A percentile compares a stretch with the other conserved stretches of the same genome.
Conservation (phyloP, 1,284 basidiomycete genomes). For the Rhizopogon hawkerae region DNA sequence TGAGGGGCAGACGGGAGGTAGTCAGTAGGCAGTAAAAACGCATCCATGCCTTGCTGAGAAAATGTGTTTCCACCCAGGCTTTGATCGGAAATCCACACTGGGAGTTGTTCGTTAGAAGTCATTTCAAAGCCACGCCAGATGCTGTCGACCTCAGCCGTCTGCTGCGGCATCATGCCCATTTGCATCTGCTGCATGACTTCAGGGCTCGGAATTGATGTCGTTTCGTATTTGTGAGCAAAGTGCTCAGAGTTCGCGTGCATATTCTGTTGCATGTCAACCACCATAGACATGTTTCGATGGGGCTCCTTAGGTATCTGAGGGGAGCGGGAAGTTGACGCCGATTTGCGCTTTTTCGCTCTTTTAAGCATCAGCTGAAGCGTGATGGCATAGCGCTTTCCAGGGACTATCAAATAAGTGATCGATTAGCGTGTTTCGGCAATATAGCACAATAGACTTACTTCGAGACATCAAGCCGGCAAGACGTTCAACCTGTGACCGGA, state of each 20-base stretch:
- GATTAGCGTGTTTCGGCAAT: conserved; percentile 1
- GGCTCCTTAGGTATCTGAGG: conserved; percentile 46
- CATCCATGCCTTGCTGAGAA: conserved; percentile 73
- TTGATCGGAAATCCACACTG: conserved; percentile 77
- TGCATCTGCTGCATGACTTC: conserved; percentile 34
- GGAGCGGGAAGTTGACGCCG: conserved; percentile 47
- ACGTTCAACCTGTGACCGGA: conserved; percentile 71
- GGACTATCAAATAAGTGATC: conserved; percentile 43
- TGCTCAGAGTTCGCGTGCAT: conserved; percentile 20
- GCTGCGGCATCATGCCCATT: conserved; percentile 25
- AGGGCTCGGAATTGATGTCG: conserved; percentile 35
- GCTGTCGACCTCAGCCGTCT: conserved; percentile 52
- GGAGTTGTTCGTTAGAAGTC: conserved; percentile 63
- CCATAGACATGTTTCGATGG: conserved; percentile 34
- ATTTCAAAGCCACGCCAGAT: conserved; percentile 69
- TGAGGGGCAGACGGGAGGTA: conserved; percentile 61
- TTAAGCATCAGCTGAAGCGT: conserved; percentile 84
- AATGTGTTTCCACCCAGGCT: conserved; percentile 66
- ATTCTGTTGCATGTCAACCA: conserved; percentile 21
- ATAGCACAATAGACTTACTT: conserved; percentile 38
- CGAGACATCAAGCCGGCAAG: conserved; percentile 67
- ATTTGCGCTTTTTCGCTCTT: conserved; percentile 62
- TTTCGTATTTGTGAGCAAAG: conserved; percentile 30
- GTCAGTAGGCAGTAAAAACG: conserved; percentile 68
- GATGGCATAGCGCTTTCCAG: conserved; percentile 82